Evolutionary conservation across 371 early-diverging fungal species (phyloP), one percentile per base, ranked within the genome.

Genomic region (Mortierella sp.): DNA sequence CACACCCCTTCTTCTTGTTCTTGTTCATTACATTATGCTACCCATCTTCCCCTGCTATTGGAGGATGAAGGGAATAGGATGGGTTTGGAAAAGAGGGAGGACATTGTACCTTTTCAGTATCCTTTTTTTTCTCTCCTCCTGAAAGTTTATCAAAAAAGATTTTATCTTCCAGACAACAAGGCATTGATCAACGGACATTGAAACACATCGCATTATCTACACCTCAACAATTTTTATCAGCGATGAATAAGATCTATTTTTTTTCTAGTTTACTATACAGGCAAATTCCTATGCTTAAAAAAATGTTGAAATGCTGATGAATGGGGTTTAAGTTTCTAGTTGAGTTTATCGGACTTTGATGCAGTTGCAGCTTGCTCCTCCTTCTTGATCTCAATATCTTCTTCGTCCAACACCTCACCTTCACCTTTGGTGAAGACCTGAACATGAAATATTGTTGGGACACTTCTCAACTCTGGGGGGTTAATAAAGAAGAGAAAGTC

Each of bases 391-490:
- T 72, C 83, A 39, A 81, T 72, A 59, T 81, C 83, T 2, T 76
- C 70, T 35, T 81, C 83, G n/a, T 81, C 83, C 58, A 81, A 62
- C 47, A 81, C 83, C 28, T 66, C 77, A 14, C 83, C 83, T 35
- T 76, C 70, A 9, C 83, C 83, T 58, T 76, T 75, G 32, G 77
- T 81, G 47, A 81, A 81, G 18, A 81, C 83, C 14, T 81, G 83
- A 30, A 81, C 73, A 59, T 81, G 83, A 58, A 60, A 73, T 32
- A 81, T 81, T 18, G 76, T 67, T 8, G 76, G 76, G 4, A 81
- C 77, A 61, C 68, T 73, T 22, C 77, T 49, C 26, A 76, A 45
- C 61, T 76, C 83, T 12, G 83, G 77, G 20, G 83, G 77, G 45
- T 81, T 81, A 59, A 70, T 66, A 66, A 81, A 81, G 70, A 73